Conservation (phyloP, 139 green algal genomes). For the Axilococcus clingmanii region DNA sequence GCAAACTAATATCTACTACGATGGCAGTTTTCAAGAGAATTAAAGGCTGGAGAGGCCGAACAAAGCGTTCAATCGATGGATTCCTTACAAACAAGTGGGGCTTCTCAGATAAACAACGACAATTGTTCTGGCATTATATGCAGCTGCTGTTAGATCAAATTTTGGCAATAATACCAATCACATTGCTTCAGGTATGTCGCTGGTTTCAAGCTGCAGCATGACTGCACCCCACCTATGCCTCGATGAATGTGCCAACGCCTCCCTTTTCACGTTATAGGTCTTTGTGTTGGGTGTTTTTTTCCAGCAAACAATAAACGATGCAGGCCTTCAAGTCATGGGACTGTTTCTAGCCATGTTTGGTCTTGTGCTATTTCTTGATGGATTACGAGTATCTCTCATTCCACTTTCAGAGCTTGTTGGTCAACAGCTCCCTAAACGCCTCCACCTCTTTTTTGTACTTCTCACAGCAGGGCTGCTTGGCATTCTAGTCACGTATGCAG, state of each 20-base stretch:
- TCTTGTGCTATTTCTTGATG: constrained; percentile 27
- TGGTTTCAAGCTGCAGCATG: not conserved
- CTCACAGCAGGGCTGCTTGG: constrained; percentile 14
- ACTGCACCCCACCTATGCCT: not conserved
- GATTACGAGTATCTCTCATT: constrained; percentile 28
- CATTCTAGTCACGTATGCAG: constrained; percentile 36
- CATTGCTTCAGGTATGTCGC: constrained; percentile 15
- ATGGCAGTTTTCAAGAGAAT: not conserved
- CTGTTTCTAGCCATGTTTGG: constrained; percentile 25
- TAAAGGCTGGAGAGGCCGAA: not conserved
- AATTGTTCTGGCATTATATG: not conserved
- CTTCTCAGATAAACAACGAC: not conserved
- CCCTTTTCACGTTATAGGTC: constrained; percentile 8
- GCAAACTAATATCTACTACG: not conserved
- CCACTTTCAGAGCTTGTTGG: constrained; percentile 21
- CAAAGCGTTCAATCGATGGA: not conserved
- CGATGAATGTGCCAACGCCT: not conserved
- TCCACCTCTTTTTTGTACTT: constrained; percentile 18
- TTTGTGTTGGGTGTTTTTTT: constrained; percentile 33
- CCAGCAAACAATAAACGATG: constrained; percentile 6
- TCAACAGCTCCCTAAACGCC: constrained; percentile 17
- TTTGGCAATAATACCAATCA: constrained; percentile 26
- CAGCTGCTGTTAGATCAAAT: constrained; percentile 18
- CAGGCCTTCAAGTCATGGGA: constrained; percentile 26
- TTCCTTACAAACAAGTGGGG: not conserved